Base-by-base conservation (phyloP, 176 grass and related monocot species). In the Avena atlantica region DNA sequence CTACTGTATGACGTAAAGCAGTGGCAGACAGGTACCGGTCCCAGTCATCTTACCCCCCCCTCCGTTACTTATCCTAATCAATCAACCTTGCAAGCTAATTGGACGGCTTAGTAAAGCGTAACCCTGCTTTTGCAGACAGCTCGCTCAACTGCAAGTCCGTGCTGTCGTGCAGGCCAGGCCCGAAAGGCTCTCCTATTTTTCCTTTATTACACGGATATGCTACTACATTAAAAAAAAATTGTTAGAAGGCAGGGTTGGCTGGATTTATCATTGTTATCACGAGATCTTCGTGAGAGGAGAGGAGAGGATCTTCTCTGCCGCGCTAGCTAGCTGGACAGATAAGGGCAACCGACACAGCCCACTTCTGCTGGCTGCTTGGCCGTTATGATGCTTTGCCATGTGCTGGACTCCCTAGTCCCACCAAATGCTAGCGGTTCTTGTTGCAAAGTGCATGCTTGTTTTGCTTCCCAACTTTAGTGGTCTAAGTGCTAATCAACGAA, bases 121-220 rank as follows among this genome's bases (percentile, higher is more conserved):
- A 45, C n/a, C 63, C 65, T 85, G 49, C 49, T 12, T 69, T 79
- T 49, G 12, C 57, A 34, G 74, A 79, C 89, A 87, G 84, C 80
- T 78, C 21, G 89, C 78, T 55, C 6, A 23, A 62, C 65, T 10
- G 4, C 53, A 63, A 56, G 89, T 53, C 53, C 62, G 65, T 40
- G 89, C 84, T 90, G 84, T 90, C 80, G 84, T 90, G 73, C 64
- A 90, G 63, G 63, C 9, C 31, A 34, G 31, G 31, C 49, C 74
- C 27, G 55, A 83, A 83, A 61, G 64, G 24, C 1, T 5, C 19
- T 21, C 67, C 13, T 69, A 51, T 47, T 1, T 34, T 58, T 25
- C 59, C 29, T 49, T 51, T 8, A 15, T 17, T 34, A 34, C 34
- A 58, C 0, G 7, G 62, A 31, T 31, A 59, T n/a, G 20, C 57